A percentile compares a stretch with the other conserved stretches of the same genome.
Evolutionary conservation across 177 flowering plant species (phyloP).

Genomic region (Vitis hybrid): DNA sequence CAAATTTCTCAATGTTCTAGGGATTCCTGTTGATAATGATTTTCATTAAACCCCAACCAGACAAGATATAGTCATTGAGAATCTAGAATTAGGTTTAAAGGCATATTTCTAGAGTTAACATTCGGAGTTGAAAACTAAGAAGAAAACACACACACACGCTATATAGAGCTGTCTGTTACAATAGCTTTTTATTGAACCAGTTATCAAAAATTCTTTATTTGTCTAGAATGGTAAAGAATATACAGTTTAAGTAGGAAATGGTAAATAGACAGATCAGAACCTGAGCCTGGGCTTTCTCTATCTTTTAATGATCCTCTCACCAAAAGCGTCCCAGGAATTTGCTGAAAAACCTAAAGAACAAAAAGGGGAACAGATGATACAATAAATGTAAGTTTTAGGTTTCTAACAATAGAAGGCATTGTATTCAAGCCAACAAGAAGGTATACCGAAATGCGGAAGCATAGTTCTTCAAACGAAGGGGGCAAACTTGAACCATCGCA

Average conservation of each 20-base stretch:
- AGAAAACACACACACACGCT: too few species aligned
- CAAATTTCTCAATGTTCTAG: too few species aligned
- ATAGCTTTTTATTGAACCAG: too few species aligned
- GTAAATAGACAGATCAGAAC: conserved; percentile 21
- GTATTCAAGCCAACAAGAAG: conserved; percentile 5
- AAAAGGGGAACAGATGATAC: neutral
- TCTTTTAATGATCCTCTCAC: conserved; percentile 66
- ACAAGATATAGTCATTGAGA: too few species aligned
- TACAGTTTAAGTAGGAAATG: neutral
- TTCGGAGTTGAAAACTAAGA: too few species aligned
- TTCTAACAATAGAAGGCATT: conserved; percentile 4
- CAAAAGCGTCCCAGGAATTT: conserved; percentile 83
- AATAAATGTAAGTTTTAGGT: neutral
- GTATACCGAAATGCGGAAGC: conserved; percentile 56
- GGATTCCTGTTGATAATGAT: too few species aligned
- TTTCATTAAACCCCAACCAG: too few species aligned
- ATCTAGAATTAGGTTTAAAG: too few species aligned
- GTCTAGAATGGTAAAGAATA: neutral
- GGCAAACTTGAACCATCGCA: conserved; percentile 24
- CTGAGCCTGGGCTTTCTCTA: conserved; percentile 44
- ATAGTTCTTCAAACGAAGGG: conserved; percentile 23
- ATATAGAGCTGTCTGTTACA: too few species aligned
- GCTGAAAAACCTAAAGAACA: conserved; percentile 77
- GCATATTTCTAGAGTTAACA: too few species aligned
- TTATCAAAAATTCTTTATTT: too few species aligned